Evolutionary conservation across 306 rosid species (phyloP).

Genomic region (Pyrus communis): DNA sequence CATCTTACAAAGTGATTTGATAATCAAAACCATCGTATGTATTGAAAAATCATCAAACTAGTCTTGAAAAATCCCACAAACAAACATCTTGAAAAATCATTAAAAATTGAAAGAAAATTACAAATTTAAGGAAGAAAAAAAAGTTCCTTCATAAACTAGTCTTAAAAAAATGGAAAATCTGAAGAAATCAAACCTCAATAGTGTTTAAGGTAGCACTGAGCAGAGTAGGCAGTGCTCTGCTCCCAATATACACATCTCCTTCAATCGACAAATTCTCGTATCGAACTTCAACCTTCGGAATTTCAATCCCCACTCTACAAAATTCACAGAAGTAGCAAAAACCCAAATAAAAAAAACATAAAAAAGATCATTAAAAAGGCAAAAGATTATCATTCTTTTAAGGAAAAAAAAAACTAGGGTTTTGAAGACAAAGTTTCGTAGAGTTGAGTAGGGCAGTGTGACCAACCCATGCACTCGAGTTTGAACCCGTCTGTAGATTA

Average conservation of each 20-base stretch:
- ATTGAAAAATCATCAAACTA: too few relatives aligned
- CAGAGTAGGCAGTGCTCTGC: constrained; percentile 74
- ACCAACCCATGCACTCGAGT: not conserved
- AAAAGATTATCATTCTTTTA: not conserved
- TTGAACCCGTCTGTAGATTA: not conserved
- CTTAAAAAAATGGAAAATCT: not conserved
- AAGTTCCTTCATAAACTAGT: not conserved
- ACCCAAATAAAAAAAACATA: not conserved
- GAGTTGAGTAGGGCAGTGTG: not conserved
- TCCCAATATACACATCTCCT: constrained; percentile 77
- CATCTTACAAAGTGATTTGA: too few relatives aligned
- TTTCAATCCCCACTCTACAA: constrained; percentile 63
- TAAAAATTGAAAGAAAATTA: not conserved
- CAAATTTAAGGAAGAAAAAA: too few relatives aligned
- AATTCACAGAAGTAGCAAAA: not conserved
- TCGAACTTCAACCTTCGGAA: constrained; percentile 73
- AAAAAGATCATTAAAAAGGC: not conserved
- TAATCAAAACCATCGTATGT: too few relatives aligned
- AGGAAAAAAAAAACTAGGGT: not conserved
- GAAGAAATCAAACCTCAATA: constrained; percentile 40
- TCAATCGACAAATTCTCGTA: constrained; percentile 54
- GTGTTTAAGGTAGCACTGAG: constrained; percentile 54
- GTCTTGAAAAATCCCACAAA: not conserved
- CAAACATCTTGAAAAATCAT: not conserved
- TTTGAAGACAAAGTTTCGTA: not conserved